These are phyloP conservation scores for Auricularia auricula-judae DNA, from an alignment of 768 basidiomycete genomes.

Conservation along the genomic window DNA sequence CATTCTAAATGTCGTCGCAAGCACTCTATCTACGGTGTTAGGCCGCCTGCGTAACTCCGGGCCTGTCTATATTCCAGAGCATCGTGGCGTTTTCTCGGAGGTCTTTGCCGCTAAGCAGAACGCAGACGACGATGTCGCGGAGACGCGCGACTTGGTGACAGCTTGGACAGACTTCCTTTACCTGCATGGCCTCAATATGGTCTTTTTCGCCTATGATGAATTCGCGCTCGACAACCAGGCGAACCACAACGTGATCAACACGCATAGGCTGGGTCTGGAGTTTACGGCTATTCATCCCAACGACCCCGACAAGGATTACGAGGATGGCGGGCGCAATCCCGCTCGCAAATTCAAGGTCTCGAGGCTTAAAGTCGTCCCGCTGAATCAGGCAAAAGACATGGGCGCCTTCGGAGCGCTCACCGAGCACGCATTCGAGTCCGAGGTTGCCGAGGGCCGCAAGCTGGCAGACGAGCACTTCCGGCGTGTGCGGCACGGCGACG, in stretches of 20 bases:
- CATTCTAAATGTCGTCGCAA: too few relatives aligned
- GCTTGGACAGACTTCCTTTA: background rate
- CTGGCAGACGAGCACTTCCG: background rate
- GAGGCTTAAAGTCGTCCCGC: background rate
- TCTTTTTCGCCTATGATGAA: background rate
- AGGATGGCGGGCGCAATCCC: background rate
- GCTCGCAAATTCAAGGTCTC: background rate
- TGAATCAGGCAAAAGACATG: background rate
- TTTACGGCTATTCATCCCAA: background rate
- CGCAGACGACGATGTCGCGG: background rate
- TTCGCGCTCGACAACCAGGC: background rate
- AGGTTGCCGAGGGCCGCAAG: background rate
- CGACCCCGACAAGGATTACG: background rate
- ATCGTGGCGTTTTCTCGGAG: background rate
- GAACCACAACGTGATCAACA: background rate
- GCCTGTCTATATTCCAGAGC: background rate
- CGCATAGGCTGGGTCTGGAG: background rate
- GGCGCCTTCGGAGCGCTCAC: background rate
- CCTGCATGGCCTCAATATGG: background rate
- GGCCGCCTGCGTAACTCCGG: too few relatives aligned
- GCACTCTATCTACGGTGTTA: too few relatives aligned
- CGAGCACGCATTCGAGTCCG: background rate
- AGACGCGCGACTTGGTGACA: background rate
- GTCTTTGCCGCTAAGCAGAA: background rate
- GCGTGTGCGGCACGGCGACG: background rate